A percentile compares a stretch with the other conserved stretches of the same genome.
phyloP scores from a whole-genome alignment of 139 green algal species.

The Tetradesmus obliquus region DNA sequence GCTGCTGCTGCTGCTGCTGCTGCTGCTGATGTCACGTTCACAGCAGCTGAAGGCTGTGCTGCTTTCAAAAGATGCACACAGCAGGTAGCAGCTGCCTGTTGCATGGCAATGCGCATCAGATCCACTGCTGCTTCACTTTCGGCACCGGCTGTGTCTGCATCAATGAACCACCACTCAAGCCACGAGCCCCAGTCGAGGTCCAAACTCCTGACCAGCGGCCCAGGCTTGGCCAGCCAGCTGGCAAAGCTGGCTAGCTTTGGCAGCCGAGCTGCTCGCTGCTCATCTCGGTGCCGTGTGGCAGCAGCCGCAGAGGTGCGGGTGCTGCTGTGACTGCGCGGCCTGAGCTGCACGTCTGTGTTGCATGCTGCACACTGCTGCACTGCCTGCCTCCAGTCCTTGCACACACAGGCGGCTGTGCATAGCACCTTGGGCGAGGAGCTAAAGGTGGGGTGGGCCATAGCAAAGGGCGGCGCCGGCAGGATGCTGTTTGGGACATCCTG shows the following conservation, averaged over 20 bases:
- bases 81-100: background rate
- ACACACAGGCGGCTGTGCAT: background rate
- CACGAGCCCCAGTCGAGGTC: background rate
- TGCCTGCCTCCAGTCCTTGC: background rate
- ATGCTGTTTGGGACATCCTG: background rate
- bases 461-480: background rate
- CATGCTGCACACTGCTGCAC: background rate
- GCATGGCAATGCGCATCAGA: background rate
- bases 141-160: background rate
- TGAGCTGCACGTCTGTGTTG: background rate
- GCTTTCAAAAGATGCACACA: background rate
- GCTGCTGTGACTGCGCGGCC: background rate
- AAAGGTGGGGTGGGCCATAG: background rate
- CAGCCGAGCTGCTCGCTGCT: background rate
- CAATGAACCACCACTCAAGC: background rate
- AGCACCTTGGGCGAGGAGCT: background rate
- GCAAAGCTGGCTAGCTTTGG: background rate
- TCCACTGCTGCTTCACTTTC: background rate
- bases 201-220: background rate
- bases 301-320: background rate
- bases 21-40: too few species aligned
- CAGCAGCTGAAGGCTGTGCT: background rate
- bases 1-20: background rate
- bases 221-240: background rate
- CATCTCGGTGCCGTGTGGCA: too few species aligned